A percentile compares a stretch with the other conserved stretches of the same genome.
These are phyloP conservation scores for Aureobasidium melanogenum DNA, from an alignment of 2,329 filamentous ascomycete genomes.

Conservation along the genomic window DNA sequence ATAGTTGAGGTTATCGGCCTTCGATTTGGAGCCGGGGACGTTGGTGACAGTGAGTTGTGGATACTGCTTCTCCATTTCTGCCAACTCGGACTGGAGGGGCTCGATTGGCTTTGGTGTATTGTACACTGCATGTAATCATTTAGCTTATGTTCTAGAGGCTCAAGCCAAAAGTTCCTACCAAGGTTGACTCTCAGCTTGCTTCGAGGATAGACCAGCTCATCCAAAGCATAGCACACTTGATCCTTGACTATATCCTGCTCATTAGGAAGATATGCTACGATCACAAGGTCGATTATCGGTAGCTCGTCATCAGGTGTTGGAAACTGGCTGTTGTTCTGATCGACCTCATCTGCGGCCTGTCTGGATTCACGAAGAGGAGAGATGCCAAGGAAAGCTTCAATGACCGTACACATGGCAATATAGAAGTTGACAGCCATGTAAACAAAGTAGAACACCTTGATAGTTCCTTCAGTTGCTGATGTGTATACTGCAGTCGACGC, in stretches of 20 bases:
- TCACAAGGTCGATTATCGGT: constrained; percentile 37
- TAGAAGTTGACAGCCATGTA: constrained; percentile 27
- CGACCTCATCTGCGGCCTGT: constrained; percentile 22
- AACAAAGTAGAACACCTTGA: constrained; percentile 26
- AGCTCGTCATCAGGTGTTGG: constrained; percentile 26
- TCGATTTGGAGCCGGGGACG: constrained; percentile 40
- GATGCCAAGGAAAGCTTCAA: constrained; percentile 25
- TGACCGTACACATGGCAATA: constrained; percentile 21
- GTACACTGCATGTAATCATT: constrained; percentile 27
- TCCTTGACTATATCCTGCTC: constrained; percentile 43
- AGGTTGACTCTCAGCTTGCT: constrained; percentile 41
- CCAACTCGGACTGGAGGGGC: constrained; percentile 36
- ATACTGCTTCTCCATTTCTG: constrained; percentile 29
- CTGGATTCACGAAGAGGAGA: constrained; percentile 23
- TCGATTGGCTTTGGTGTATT: constrained; percentile 41
- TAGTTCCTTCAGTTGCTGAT: constrained; percentile 19
- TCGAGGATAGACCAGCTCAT: constrained; percentile 38
- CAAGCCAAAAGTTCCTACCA: neutral
- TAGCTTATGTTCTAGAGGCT: neutral
- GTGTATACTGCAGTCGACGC: constrained; percentile 25
- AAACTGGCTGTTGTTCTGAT: constrained; percentile 17
- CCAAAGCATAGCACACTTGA: constrained; percentile 37
- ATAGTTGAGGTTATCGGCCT: constrained; percentile 43
- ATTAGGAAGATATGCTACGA: constrained; percentile 44
- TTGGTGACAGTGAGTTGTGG: constrained; percentile 38